Evolutionary conservation across 768 basidiomycete species (phyloP), one percentile per base, ranked within the genome.

Genomic region (Vishniacozyma victoriae): DNA sequence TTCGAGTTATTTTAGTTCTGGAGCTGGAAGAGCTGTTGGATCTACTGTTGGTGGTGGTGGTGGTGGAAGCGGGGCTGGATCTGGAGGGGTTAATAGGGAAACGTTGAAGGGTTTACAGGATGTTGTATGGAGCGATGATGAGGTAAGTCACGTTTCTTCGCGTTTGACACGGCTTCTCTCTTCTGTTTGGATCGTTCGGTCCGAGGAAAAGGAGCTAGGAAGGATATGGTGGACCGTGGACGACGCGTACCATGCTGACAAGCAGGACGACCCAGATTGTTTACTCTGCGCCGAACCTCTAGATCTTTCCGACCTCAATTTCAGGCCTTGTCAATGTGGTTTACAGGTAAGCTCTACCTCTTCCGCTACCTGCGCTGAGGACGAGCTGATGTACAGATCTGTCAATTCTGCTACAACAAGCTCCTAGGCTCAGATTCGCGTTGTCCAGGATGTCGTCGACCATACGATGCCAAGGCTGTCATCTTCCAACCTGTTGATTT

Each of bases 371-470:
- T 33, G 29, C 9, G n/a, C 29, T n/a, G 9, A n/a, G 29, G 9
- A 9, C n/a, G 29, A 33, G n/a, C 29, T 33, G 9, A 33, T n/a
- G 29, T 33, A 3, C 57, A 99, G 95, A 89, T 99, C 59, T 99
- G 95, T 72, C 85, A 90, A 48, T 99, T 99, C 76, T 99, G 95
- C 73, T 97, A 91, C 88, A 99, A 74, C 91, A 97, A 75, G 93
- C 95, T 78, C 85, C 87, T 76, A 82, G 87, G 74, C 88, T 95
- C 75, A 78, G 97, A 97, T 71, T 84, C 90, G 55, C 83, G 88
- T 41, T 99, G 95, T 71, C 95, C 95, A 31, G 95, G 95, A 16
- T 99, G 95, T 75, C 79, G 95, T 63, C 78, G 92, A 57, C 79
- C 86, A 47, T 97, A 96, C 69, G 85, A 87, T 7, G 90, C 96